Evolutionary conservation across 208 protist genomes (phyloP).

Genomic region (Phytomonas sp.): DNA sequence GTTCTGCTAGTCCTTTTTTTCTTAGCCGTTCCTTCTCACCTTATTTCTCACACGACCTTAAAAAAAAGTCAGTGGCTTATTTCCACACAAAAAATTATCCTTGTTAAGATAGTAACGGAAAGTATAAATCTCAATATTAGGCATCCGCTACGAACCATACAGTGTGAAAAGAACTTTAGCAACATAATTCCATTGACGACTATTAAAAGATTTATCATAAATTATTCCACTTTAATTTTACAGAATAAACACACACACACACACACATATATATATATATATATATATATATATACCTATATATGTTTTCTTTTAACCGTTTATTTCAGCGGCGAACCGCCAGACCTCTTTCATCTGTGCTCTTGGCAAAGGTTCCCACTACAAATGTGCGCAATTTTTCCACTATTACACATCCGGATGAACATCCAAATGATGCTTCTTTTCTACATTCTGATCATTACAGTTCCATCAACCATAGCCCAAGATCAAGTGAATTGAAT

Average conservation of each 20-base stretch:
- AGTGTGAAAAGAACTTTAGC: neutral
- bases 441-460: neutral
- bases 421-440: neutral
- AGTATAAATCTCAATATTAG: neutral
- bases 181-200: neutral
- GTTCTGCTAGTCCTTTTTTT: conserved; percentile 4
- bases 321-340: neutral
- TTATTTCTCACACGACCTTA: conserved; percentile 7
- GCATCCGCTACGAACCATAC: neutral
- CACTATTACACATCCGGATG: neutral
- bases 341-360: neutral
- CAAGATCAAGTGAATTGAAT: neutral
- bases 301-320: conserved; percentile 1
- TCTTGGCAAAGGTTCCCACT: neutral
- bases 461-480: neutral
- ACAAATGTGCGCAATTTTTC: neutral
- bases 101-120: neutral
- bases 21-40: conserved; percentile 13
- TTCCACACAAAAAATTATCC: neutral
- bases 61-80: neutral
- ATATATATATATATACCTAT: conserved; percentile 1
- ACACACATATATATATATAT: neutral
- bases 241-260: neutral
- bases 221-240: neutral
- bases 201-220: neutral